Base-by-base conservation (phyloP, 768 basidiomycete species). In the Suillus hirtellus region DNA sequence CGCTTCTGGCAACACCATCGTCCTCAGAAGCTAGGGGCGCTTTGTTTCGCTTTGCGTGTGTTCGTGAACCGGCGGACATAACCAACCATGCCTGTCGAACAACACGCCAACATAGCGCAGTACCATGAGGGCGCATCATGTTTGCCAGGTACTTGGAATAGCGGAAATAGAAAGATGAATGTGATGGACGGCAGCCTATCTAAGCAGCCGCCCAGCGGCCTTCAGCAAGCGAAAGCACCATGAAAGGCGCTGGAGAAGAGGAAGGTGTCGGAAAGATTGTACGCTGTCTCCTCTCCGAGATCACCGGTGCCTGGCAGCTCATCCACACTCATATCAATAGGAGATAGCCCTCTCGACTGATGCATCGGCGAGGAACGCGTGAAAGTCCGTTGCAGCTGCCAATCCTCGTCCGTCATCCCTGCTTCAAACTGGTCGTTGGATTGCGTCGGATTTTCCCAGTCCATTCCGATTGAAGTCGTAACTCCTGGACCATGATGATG, bases 311-410 rank as follows among this genome's bases (percentile, higher is more conserved):
- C 27, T 31, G 56, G 56, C 10, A 58, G 40, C 10, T 58, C 24
- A 31, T 42, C 40, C 38, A 42, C 56, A 58, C 40, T 27, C 38
- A 58, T 31, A 43, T 58, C 56, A 17, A 58, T 58, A 42, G 56
- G 56, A 31, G 56, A 58, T 27, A 58, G 17, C 40, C 56, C 56
- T 58, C 56, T 42, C 17, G 40, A 31, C 17, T 43, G 40, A 58
- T 58, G 17, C 24, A 42, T 58, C 40, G 56, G 40, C 24, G 40
- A 31, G 17, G 10, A 42, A 31, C 11, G 38, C 11, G 24, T 4
- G 40, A 17, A 6, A 31, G 5, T 19, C 17, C 2, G 24, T 19
- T 12, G 27, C 17, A 58, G 40, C 42, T 42, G 56, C 56, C 56
- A 58, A 24, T 31, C 42, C 14, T 58, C 40, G 3, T 42, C 40